Evolutionary conservation across 176 grass and related monocot genomes (phyloP), one percentile per base, ranked within the genome.

Genomic region (Aegilops bicornis): DNA sequence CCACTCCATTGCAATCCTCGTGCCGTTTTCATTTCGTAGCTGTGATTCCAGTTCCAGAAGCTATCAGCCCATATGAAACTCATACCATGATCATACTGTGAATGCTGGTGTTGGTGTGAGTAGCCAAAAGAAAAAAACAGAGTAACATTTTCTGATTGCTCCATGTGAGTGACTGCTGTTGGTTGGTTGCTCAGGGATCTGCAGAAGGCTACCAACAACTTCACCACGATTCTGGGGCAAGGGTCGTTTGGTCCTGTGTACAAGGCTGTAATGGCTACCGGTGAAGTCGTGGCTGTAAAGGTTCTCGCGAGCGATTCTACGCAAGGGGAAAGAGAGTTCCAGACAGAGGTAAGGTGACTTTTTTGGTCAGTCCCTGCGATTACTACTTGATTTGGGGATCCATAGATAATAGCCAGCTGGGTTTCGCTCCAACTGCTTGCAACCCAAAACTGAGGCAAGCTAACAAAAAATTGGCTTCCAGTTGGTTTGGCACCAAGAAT

Each of bases 221-320:
- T 99, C 82, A 99, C 97, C 31, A 94, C 90, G 36, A 88, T 96
- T 80, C 87, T 99, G 36, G 97, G 97, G 60, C 94, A 99, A 91
- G 94, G 97, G 56, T 96, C 94, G 78, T 99, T 99, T 84, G 94
- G 97, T 13, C 94, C 94, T 73, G 97, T 99, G 81, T 96, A 91
- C 84, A 99, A 96, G 92, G 97, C 94, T 78, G 77, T 92, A 43
- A 94, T 96, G 97, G 87, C 92, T n/a, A 91, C 97, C 35, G 85
- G 94, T 56, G 97, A 94, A 81, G 85, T 94, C 65, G 92, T 99
- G 15, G 97, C 94, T 82, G 85, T 96, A 19, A 99, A 99, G 89
- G 92, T 94, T 48, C 97, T 99, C 81, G 90, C 97, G 68, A 92
- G 89, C 66, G 87, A 93, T 86, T 99, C 97, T 68, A 92, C 78